Conservation (phyloP, 192 early-diverging fungal species). For the Backusella liffmaniae region DNA sequence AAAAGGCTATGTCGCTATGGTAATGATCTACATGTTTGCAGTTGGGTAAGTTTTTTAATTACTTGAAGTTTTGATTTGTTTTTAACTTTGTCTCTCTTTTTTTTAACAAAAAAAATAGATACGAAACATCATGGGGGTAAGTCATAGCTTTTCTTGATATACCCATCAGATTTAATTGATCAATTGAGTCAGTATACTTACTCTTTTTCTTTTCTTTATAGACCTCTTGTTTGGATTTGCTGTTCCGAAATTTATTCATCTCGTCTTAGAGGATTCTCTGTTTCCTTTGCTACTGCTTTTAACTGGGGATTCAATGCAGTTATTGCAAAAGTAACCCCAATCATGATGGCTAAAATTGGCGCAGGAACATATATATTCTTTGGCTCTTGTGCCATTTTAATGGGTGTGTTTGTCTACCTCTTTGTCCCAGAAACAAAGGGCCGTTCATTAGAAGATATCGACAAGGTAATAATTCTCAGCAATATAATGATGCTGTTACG, state of each 20-base stretch:
- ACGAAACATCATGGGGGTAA: conserved; percentile 45
- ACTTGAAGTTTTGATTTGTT: no score
- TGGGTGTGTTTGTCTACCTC: conserved; percentile 40
- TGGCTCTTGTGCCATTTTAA: conserved; percentile 38
- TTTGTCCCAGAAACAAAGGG: conserved; percentile 74
- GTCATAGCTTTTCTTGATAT: no score
- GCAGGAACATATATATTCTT: conserved; percentile 52
- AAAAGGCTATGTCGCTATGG: conserved; percentile 27
- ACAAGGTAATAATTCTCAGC: conserved; percentile 43
- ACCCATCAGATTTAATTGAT: no score
- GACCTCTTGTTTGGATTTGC: conserved; percentile 73
- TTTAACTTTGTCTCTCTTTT: not conserved
- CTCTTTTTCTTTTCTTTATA: conserved; percentile 31
- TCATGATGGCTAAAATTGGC: conserved; percentile 17
- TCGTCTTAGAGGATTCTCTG: conserved; percentile 64
- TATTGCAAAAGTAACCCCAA: conserved; percentile 54
- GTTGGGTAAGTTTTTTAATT: conserved; percentile 3
- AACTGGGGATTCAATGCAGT: conserved; percentile 69
- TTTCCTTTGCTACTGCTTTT: conserved; percentile 61
- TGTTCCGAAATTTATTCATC: conserved; percentile 78
- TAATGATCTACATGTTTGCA: conserved; percentile 30
- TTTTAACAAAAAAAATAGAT: not conserved
- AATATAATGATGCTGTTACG: not conserved
- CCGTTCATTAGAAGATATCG: conserved; percentile 83
- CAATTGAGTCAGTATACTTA: no score